Conservation (phyloP, 768 basidiomycete genomes). For the Brasilioporus rufonigricans region DNA sequence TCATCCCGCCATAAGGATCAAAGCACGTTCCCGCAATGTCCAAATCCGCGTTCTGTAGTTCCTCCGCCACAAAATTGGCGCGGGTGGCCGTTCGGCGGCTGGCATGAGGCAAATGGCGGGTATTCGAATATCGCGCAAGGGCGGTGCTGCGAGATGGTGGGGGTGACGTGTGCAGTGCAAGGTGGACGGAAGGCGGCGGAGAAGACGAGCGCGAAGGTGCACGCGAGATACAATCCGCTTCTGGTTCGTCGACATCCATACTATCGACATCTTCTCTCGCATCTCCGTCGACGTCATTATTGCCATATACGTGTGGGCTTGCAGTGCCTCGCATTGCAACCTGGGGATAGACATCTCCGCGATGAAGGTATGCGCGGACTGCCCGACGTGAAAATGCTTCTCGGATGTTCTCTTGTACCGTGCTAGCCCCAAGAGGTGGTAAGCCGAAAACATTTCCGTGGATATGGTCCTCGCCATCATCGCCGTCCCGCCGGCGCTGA, state of each 20-base stretch:
- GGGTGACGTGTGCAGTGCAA: constrained; percentile 28
- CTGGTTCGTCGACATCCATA: constrained; percentile 49
- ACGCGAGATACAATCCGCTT: constrained; percentile 55
- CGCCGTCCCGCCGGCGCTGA: constrained; percentile 20
- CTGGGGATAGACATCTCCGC: constrained; percentile 25
- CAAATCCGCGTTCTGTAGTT: constrained; percentile 26
- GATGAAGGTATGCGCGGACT: constrained; percentile 35
- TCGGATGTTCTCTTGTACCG: constrained; percentile 56
- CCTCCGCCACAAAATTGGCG: constrained; percentile 10
- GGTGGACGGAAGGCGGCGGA: constrained; percentile 39
- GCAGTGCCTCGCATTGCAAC: constrained; percentile 14
- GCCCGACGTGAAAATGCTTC: constrained; percentile 52
- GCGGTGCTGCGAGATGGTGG: constrained; percentile 19
- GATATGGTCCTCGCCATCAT: constrained; percentile 32
- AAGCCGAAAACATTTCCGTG: constrained; percentile 54
- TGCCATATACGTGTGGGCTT: constrained; percentile 12
- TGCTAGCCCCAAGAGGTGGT: constrained; percentile 52
- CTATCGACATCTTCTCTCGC: constrained; percentile 39
- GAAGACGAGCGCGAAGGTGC: constrained; percentile 48
- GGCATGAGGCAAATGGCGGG: constrained; percentile 16
- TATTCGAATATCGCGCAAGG: constrained; percentile 18
- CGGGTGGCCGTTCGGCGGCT: constrained; percentile 19
- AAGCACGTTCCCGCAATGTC: constrained; percentile 74
- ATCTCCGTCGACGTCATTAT: constrained; percentile 24
- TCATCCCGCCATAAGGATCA: constrained; percentile 61